Percentiles rank a stretch among this genome's conserved stretches.
Conservation (phyloP, 1,284 basidiomycete genomes). For the Puccinia triticina region DNA sequence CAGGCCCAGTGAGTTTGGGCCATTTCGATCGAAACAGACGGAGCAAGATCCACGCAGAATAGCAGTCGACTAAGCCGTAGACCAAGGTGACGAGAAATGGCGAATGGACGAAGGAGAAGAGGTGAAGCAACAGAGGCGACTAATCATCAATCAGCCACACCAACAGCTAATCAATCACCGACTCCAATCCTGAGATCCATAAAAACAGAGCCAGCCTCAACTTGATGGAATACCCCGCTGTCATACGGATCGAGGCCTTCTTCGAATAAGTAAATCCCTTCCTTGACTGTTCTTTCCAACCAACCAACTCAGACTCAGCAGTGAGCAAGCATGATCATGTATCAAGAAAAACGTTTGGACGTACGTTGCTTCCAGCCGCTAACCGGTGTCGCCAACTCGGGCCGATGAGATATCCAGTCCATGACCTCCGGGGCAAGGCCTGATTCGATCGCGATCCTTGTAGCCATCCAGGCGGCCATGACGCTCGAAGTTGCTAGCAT, state of each 20-base stretch:
- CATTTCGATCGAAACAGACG: slow-evolving; percentile 17
- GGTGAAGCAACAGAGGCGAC: slow-evolving; percentile 83
- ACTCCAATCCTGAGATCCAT: slow-evolving; percentile 13
- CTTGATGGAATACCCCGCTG: slow-evolving; percentile 80
- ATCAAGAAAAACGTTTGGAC: not conserved
- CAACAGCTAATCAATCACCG: slow-evolving; percentile 46
- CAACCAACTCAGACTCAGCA: not conserved
- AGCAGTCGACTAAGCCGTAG: slow-evolving; percentile 72
- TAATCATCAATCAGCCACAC: slow-evolving; percentile 58
- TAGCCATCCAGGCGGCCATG: not conserved
- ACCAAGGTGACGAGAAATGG: slow-evolving; percentile 78
- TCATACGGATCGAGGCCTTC: slow-evolving; percentile 79
- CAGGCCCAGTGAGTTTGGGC: not conserved
- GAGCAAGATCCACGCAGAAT: slow-evolving; percentile 1
- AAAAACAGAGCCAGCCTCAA: slow-evolving; percentile 61
- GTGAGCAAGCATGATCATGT: too few species aligned
- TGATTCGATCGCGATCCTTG: slow-evolving; percentile 1
- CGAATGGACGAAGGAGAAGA: slow-evolving; percentile 84
- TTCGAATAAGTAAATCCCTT: slow-evolving; percentile 77
- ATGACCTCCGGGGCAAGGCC: not conserved
- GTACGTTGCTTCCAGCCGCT: slow-evolving; percentile 28
- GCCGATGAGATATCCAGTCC: slow-evolving; percentile 18
- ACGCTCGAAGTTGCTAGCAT: not conserved
- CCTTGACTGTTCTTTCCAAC: slow-evolving; percentile 69
- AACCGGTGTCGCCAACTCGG: slow-evolving; percentile 26